phyloP scores from a whole-genome alignment of 2,329 filamentous ascomycete genomes.

The Myriosclerotinia scirpicola region DNA sequence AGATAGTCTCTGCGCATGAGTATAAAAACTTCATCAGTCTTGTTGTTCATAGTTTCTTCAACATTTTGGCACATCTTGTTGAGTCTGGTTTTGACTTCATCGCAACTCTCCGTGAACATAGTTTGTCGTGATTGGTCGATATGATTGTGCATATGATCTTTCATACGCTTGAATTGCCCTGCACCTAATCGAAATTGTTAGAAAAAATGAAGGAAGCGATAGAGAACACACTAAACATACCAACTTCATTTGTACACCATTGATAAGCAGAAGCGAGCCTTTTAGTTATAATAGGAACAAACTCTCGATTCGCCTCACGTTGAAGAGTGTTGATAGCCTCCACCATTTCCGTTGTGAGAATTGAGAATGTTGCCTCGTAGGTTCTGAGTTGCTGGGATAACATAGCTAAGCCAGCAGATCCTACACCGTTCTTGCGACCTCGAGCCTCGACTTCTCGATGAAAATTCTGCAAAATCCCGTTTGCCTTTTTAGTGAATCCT shows the following conservation, averaged over 20 bases:
- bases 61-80: conserved; percentile 41
- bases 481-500: conserved; percentile 41
- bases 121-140: conserved; percentile 43
- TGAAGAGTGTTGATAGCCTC: conserved; percentile 47
- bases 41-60: conserved; percentile 35
- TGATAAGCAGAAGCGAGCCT: conserved; percentile 51
- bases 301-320: conserved; percentile 54
- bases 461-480: conserved; percentile 43
- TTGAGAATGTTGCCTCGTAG: conserved; percentile 45
- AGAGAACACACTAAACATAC: conserved; percentile 32
- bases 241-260: conserved; percentile 47
- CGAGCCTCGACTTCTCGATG: conserved; percentile 46
- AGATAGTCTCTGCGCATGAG: conserved; percentile 41
- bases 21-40: conserved; percentile 39
- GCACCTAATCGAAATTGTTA: background rate
- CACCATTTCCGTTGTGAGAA: conserved; percentile 41
- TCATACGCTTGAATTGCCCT: conserved; percentile 48
- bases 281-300: conserved; percentile 49
- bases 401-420: conserved; percentile 44
- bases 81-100: conserved; percentile 46
- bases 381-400: conserved; percentile 46
- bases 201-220: background rate
- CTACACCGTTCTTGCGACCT: conserved; percentile 43
- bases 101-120: conserved; percentile 53
- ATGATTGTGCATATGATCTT: conserved; percentile 48